Conservation (phyloP, 257 asterid species). For the Thymus quinquecostatus region DNA sequence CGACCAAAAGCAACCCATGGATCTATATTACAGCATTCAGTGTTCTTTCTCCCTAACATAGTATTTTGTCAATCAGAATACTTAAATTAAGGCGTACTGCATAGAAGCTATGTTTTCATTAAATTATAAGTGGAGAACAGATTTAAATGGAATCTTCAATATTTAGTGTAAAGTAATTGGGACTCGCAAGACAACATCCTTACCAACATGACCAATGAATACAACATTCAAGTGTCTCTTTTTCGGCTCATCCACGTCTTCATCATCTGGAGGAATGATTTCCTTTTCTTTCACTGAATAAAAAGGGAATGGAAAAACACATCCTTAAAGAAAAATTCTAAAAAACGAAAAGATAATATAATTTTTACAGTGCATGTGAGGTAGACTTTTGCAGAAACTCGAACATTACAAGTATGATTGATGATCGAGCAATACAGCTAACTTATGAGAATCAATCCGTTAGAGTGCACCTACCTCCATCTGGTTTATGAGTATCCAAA, state of each 20-base stretch:
- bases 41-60: neutral
- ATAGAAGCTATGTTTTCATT: neutral
- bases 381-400: too few species aligned
- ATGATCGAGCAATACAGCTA: neutral
- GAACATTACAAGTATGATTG: neutral
- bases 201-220: slow-evolving; percentile 97
- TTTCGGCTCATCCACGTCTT: slow-evolving; percentile 48
- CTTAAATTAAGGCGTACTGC: neutral
- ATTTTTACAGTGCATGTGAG: neutral
- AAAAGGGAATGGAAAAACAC: slow-evolving; percentile 20
- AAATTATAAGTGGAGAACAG: neutral
- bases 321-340: slow-evolving; percentile 10
- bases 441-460: neutral
- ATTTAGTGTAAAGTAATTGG: neutral
- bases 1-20: neutral
- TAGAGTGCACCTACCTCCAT: slow-evolving; percentile 15
- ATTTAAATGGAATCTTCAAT: neutral
- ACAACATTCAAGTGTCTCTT: slow-evolving; percentile 97
- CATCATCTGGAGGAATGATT: slow-evolving; percentile 51
- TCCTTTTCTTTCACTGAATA: slow-evolving; percentile 53
- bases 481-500: slow-evolving; percentile 11
- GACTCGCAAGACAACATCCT: slow-evolving; percentile 29
- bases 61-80: neutral
- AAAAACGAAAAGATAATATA: neutral
- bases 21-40: neutral